Evolutionary conservation across 2,329 filamentous ascomycete species (phyloP), one percentile per base, ranked within the genome.

Genomic region (Trichoderma breve): DNA sequence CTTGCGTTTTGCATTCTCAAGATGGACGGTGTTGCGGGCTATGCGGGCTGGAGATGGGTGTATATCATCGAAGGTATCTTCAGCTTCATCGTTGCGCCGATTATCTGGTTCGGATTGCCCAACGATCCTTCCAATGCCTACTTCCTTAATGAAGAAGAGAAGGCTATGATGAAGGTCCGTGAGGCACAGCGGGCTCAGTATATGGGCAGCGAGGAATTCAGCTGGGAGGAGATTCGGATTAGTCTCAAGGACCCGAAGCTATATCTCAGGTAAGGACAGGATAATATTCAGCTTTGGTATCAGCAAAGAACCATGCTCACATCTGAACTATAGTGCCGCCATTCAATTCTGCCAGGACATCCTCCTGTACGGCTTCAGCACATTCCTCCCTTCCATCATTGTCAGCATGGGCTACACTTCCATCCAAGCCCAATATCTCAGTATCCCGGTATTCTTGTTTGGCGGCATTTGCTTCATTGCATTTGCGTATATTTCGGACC

Each of bases 311-410:
- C 15, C 21, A 14, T 34, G 24, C 30, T 70, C 2, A 70, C 57
- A 24, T 15, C 21, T 4, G 1, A 11, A 15, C 18, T 36, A 1
- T 34, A 77, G 76, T 26, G 84, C 82, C 6, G 73, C 78, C 28
- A 85, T 85, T 21, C 85, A 87, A 61, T 87, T 88, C 76, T 87
- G 84, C 65, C 83, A 85, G 71, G 84, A 87, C 71, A 85, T 86
- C 30, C 78, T 86, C 57, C 80, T 87, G 0, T 89, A 87, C 75
- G 87, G 86, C n/a, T 88, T 89, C 77, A 85, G 83, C 74, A 89
- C 86, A 11, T 89, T 89, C 76, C 79, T 89, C 4, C 88, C 88
- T 2, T 84, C 84, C 2, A 89, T 90, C 74, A 81, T 89, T 62
- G 80, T 83, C 55, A 82, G 81, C 36, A 84, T 88, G 77, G 86